Base-by-base conservation (phyloP, 371 early-diverging fungal genomes). In the Blakeslea trispora region DNA sequence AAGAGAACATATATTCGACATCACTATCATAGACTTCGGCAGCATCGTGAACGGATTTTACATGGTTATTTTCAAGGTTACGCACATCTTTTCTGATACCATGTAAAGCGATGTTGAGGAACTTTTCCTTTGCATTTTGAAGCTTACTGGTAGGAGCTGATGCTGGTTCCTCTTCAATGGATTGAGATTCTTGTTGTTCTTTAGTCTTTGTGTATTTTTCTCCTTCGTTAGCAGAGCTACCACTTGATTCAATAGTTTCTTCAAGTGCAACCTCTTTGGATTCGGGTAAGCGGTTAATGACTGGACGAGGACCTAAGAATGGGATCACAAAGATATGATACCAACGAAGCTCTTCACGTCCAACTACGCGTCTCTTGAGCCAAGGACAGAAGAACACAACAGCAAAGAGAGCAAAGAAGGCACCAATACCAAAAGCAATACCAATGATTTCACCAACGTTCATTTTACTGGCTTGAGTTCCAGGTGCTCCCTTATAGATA, bases 1-100 rank as follows among this genome's bases (percentile, higher is more conserved):
- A 87, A 9, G 89, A 87, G 81, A 89, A 94, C 63, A 94, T 81
- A 51, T 84, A 79, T 69, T 94, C 95, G 21, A 91, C 90, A 55
- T 90, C 80, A 58, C 74, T 74, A 55, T 93, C 93, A 57, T 86
- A 93, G 44, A 80, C 72, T 23, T 78, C 71, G 21, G 91, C 83
- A 24, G 72, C 73, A 50, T 78, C 81, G 55, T 89, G 89, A 42
- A 91, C 68, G 42, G 67, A 50, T 17, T 76, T 68, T 21, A 85
- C 57, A 18, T 68, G 62, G 10, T 62, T 62, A 49, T 70, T 74
- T 11, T 74, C 66, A 9, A 78, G 53, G 47, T 79, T 79, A 46
- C 72, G 76, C 18, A 89, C 83, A 55, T 89, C 89, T 42, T 82
- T 77, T 45, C 68, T 72, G 32, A 89, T 23, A 54, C 89, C 86